Evolutionary conservation across 2,329 filamentous ascomycete species (phyloP), one percentile per base, ranked within the genome.

Genomic region (Cadophora luteo-olivacea): DNA sequence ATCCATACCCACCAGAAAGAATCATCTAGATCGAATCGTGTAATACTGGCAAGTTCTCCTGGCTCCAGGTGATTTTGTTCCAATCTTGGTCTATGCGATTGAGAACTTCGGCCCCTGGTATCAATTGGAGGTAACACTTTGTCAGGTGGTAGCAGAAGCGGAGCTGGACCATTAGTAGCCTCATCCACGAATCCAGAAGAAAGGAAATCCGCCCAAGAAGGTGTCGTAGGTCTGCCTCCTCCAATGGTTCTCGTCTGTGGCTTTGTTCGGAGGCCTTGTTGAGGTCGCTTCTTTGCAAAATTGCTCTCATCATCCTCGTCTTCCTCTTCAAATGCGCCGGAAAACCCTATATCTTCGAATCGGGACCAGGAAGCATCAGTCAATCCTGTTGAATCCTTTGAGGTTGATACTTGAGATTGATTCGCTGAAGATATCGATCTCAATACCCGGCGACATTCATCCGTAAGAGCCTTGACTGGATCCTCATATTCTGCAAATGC

Each of bases 1-100:
- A 99, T 98, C 96, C 96, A 99, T 4, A 98, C 96, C 95, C 96
- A 98, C 96, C 96, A 99, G 80, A 99, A 99, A 0, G 94, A 91
- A 78, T 98, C 95, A 75, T 99, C 96, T 5, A 99, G 84, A 71
- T 96, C 91, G 67, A 98, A 87, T 48, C 87, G 87, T 29, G 88
- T 92, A 77, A 99, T 97, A 78, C 94, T 98, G 36, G 96, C 96
- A 67, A 99, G 85, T 84, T 99, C 96, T 63, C 94, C 96, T 0
- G 95, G 96, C 72, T 97, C 94, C 0, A 97, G 84, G 29, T 81
- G 81, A 65, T 92, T 89, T 16, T 85, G 85, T 72, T 94, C 90
- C n/a, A 93, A 82, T 68, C 89, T 86, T 54, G 91, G 89, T 66
- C 85, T 86, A 78, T 97, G 92, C 0, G 93, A 97, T 79, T 97